Evolutionary conservation across 2,329 filamentous ascomycete species (phyloP).

Genomic region (Diaporthe citriasiana): DNA sequence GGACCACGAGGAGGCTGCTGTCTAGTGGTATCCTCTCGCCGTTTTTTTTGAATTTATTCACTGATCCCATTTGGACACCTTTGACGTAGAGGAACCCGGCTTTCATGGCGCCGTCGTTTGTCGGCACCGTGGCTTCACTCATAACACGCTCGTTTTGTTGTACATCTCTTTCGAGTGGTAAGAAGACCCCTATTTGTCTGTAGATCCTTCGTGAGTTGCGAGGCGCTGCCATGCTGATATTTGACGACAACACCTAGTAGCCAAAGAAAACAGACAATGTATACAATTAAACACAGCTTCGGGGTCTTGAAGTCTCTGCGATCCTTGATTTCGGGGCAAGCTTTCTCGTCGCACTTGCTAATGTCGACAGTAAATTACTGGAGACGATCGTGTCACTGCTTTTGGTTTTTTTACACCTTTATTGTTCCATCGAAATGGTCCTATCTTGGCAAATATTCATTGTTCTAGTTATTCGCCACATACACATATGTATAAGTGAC

Average conservation of each 20-base stretch:
- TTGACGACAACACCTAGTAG: not conserved
- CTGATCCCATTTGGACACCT: not conserved
- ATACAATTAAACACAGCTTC: not conserved
- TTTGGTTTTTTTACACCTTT: not conserved
- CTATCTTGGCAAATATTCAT: not conserved
- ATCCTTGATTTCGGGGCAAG: not conserved
- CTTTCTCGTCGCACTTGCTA: not conserved
- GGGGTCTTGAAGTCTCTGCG: not conserved
- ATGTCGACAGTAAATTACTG: not conserved
- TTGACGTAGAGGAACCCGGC: slow-evolving; percentile 7
- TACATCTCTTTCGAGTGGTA: not conserved
- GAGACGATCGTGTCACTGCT: not conserved
- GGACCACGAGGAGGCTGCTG: not conserved
- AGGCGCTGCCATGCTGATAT: not conserved
- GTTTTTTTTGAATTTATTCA: not conserved
- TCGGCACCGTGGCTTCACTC: not conserved
- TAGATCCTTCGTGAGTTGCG: not conserved
- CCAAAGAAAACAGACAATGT: not conserved
- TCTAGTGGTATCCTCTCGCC: not conserved
- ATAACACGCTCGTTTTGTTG: not conserved
- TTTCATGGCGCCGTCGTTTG: not conserved
- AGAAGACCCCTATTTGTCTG: slow-evolving; percentile 8
- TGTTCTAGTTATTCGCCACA: not conserved
- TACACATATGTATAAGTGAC: not conserved
- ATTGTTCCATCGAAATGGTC: not conserved